These are phyloP conservation scores for Apostasia shenzhenica DNA, from an alignment of 106 monocot genomes.

Conservation along the genomic window DNA sequence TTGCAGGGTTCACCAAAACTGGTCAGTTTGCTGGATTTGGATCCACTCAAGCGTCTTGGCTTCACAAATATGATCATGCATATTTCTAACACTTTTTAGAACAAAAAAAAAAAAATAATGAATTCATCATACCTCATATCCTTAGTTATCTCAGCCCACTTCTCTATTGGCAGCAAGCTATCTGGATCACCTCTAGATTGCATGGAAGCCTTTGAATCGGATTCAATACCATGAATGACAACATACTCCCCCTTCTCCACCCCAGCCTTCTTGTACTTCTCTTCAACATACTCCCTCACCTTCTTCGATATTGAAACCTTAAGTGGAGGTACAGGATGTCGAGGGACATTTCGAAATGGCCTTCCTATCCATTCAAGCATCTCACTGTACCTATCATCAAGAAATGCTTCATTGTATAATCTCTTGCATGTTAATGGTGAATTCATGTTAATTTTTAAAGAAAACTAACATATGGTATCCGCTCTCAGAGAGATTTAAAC, in stretches of 20 bases:
- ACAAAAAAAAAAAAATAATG: neutral
- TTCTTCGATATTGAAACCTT: constrained; percentile 78
- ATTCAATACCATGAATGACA: constrained; percentile 79
- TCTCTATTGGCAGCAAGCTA: constrained; percentile 67
- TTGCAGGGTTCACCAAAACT: no score
- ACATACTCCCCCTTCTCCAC: constrained; percentile 62
- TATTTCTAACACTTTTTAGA: neutral
- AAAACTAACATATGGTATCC: constrained; percentile 74
- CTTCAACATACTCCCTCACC: constrained; percentile 48
- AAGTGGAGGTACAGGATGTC: constrained; percentile 46
- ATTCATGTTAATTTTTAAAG: neutral
- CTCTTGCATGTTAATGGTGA: neutral
- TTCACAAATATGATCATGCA: neutral
- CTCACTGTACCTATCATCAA: constrained; percentile 55
- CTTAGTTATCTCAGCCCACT: constrained; percentile 74
- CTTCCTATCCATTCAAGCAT: constrained; percentile 81
- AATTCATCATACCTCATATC: constrained; percentile 44
- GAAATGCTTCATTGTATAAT: neutral
- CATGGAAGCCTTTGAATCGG: constrained; percentile 82
- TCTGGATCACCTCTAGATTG: constrained; percentile 75
- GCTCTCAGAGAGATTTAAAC: constrained; percentile 56
- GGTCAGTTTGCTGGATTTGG: no score
- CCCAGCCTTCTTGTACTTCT: constrained; percentile 53
- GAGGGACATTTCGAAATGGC: constrained; percentile 48
- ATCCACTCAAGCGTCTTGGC: no score